Evolutionary conservation across 2,329 filamentous ascomycete species (phyloP).

Genomic region (Aaosphaeria arxii): DNA sequence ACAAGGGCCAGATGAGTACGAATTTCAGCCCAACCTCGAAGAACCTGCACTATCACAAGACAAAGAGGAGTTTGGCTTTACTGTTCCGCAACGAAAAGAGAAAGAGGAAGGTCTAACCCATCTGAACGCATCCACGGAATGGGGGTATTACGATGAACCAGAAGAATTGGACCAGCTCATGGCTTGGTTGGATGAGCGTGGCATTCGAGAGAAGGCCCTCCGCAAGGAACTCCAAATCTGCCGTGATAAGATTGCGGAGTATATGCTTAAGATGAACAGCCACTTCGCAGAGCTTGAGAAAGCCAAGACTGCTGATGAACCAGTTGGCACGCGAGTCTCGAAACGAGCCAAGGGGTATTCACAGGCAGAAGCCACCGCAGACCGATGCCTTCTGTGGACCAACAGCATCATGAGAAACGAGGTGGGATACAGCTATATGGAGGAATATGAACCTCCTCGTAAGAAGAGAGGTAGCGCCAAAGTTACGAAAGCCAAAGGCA

Average conservation of each 20-base stretch:
- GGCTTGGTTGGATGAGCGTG: slow-evolving; percentile 83
- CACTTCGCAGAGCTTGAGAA: slow-evolving; percentile 61
- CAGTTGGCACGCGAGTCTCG: slow-evolving; percentile 54
- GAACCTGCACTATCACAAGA: slow-evolving; percentile 73
- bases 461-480: slow-evolving; percentile 41
- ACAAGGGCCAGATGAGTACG: slow-evolving; percentile 87
- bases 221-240: slow-evolving; percentile 80
- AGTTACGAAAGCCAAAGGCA: slow-evolving; percentile 24
- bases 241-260: slow-evolving; percentile 69
- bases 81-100: slow-evolving; percentile 79
- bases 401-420: slow-evolving; percentile 61
- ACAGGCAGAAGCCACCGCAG: slow-evolving; percentile 50
- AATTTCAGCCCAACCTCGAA: slow-evolving; percentile 53
- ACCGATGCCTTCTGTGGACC: slow-evolving; percentile 63
- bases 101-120: slow-evolving; percentile 81
- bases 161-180: slow-evolving; percentile 75
- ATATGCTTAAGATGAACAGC: slow-evolving; percentile 76
- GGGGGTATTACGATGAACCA: slow-evolving; percentile 87
- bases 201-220: slow-evolving; percentile 80
- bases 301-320: slow-evolving; percentile 47
- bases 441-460: slow-evolving; percentile 49
- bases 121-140: slow-evolving; percentile 74
- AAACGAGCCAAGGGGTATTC: slow-evolving; percentile 62
- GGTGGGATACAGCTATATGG: slow-evolving; percentile 59
- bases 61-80: slow-evolving; percentile 72